A percentile compares a stretch with the other conserved stretches of the same genome.
phyloP scores from a whole-genome alignment of 805 yeast species.

The Saccharomycopsis capsularis region DNA sequence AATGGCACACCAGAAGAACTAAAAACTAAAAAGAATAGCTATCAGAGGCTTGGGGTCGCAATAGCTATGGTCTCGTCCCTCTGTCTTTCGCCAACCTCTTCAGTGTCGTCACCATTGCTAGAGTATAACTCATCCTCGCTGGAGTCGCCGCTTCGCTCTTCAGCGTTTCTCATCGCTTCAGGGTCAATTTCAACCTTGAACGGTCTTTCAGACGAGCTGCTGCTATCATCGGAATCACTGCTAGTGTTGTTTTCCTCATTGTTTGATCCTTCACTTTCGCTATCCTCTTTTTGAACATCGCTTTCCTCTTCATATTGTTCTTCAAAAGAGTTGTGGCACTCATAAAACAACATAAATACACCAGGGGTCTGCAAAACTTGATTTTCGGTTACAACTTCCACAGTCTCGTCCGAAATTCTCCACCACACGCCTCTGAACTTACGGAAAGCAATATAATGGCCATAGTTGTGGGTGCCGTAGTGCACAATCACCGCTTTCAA shows the following conservation, averaged over 20 bases:
- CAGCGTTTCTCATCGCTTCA: conserved; percentile 1
- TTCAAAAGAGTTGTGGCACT: conserved; percentile 38
- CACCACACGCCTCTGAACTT: conserved; percentile 85
- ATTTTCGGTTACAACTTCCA: conserved; percentile 67
- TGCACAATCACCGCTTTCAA: conserved; percentile 85
- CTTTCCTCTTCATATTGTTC: conserved; percentile 21
- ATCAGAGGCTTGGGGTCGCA: conserved; percentile 5
- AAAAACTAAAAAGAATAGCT: background rate
- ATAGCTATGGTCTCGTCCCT: conserved; percentile 3
- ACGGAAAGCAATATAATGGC: conserved; percentile 91
- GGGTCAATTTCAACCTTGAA: conserved; percentile 8
- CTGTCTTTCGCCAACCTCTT: background rate
- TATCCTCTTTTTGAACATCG: conserved; percentile 24
- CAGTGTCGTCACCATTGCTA: background rate
- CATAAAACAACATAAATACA: conserved; percentile 89
- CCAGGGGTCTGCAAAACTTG: conserved; percentile 82
- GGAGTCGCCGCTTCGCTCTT: background rate
- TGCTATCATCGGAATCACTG: conserved; percentile 2
- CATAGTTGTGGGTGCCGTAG: conserved; percentile 93
- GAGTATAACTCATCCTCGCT: conserved; percentile 27
- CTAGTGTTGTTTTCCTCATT: conserved; percentile 19
- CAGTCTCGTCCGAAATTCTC: conserved; percentile 89
- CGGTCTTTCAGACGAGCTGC: background rate
- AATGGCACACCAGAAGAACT: too few species aligned
- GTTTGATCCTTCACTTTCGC: conserved; percentile 19